Evolutionary conservation across 2,329 filamentous ascomycete genomes (phyloP).

Genomic region (Sporothrix variecibatus): DNA sequence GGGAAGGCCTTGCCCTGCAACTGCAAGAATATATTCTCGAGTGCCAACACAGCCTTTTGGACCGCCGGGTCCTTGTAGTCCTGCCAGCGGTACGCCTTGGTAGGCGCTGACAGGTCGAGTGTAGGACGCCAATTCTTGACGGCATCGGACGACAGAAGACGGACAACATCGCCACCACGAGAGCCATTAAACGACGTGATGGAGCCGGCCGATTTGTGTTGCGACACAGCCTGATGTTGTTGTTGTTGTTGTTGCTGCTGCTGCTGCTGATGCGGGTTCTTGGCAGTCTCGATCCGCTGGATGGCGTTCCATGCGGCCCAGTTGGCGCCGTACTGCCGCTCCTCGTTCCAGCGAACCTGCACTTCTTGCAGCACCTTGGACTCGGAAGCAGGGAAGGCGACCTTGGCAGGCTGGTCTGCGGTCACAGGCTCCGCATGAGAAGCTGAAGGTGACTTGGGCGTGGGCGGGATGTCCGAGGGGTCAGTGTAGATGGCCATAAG

Average conservation of each 20-base stretch:
- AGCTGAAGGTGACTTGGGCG: constrained; percentile 55
- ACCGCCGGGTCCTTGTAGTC: constrained; percentile 47
- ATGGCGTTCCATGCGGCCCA: constrained; percentile 31
- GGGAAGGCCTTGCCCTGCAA: constrained; percentile 52
- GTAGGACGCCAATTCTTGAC: constrained; percentile 47
- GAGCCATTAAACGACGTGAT: constrained; percentile 30
- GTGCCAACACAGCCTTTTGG: constrained; percentile 45
- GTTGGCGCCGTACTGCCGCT: constrained; percentile 27
- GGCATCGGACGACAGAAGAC: constrained; percentile 48
- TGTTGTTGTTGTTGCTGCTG: not conserved
- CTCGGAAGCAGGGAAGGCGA: constrained; percentile 43
- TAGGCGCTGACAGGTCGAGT: constrained; percentile 43
- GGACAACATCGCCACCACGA: constrained; percentile 46
- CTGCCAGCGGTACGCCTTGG: constrained; percentile 35
- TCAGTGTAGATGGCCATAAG: constrained; percentile 63
- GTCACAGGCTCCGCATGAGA: not conserved
- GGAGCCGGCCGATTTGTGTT: not conserved
- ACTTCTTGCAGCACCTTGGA: constrained; percentile 50
- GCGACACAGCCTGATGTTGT: not conserved
- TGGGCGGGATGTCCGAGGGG: constrained; percentile 55
- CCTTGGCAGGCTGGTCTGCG: not conserved
- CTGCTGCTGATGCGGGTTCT: constrained; percentile 15
- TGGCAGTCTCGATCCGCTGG: constrained; percentile 20
- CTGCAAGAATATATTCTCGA: constrained; percentile 47
- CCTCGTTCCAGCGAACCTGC: constrained; percentile 52